These are phyloP conservation scores for Rhizophagus clarus DNA, from an alignment of 192 early-diverging fungal genomes.

Conservation along the genomic window DNA sequence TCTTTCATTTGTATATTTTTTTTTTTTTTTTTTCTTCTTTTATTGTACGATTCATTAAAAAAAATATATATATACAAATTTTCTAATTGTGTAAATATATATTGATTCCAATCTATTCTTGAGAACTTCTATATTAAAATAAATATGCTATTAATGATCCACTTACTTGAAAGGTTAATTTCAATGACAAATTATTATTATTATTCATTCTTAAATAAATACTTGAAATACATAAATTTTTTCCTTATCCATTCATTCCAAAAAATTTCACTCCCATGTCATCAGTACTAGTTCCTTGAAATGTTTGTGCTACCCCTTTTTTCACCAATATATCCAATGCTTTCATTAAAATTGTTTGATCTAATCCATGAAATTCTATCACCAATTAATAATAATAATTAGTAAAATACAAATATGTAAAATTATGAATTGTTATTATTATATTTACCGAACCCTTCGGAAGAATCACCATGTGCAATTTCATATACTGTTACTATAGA, in stretches of 20 bases:
- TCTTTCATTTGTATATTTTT: no score
- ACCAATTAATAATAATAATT: neutral
- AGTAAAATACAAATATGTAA: neutral
- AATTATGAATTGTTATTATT: neutral
- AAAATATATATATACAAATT: no score
- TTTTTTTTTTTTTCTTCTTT: no score
- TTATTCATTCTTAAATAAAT: no score
- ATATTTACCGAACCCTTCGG: slow-evolving; percentile 68
- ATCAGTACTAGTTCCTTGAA: slow-evolving; percentile 63
- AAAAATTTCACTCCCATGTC: slow-evolving; percentile 92
- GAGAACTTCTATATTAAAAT: no score
- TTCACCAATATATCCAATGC: slow-evolving; percentile 81
- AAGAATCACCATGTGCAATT: slow-evolving; percentile 81
- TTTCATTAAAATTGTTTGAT: slow-evolving; percentile 69
- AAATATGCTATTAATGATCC: no score
- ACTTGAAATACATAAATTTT: no score
- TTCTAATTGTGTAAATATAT: no score
- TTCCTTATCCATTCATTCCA: slow-evolving; percentile 10
- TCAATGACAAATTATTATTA: no score
- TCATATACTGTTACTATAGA: slow-evolving; percentile 88
- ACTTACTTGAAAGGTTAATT: no score
- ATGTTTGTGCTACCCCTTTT: slow-evolving; percentile 81
- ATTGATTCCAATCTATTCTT: no score
- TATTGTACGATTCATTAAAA: no score
- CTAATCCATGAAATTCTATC: slow-evolving; percentile 81